These are phyloP conservation scores for Paraphaeosphaeria minitans DNA, from an alignment of 2,329 filamentous ascomycete species.

Conservation along the genomic window DNA sequence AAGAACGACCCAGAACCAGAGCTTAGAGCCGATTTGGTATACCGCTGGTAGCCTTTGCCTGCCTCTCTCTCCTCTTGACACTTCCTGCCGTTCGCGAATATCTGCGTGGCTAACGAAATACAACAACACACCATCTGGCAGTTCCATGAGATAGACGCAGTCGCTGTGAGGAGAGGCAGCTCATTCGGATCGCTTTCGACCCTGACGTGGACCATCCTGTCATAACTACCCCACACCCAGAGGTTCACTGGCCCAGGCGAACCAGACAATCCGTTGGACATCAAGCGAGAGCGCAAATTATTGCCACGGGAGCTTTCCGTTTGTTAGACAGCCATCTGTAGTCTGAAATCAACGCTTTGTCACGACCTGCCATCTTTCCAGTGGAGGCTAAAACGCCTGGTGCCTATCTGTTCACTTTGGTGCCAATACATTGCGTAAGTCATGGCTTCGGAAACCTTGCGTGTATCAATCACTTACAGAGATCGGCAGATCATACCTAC, in stretches of 20 bases:
- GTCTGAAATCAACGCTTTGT: constrained; percentile 15
- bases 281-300: constrained; percentile 24
- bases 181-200: constrained; percentile 4
- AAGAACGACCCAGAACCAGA: constrained; percentile 20
- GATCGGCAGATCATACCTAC: constrained; percentile 9
- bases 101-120: not conserved
- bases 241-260: constrained; percentile 25
- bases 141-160: not conserved
- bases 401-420: not conserved
- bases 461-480: constrained; percentile 13
- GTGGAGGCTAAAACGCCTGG: not conserved
- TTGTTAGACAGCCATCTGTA: constrained; percentile 29
- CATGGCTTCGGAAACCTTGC: constrained; percentile 1
- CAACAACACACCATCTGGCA: not conserved
- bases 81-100: not conserved
- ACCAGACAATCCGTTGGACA: constrained; percentile 27
- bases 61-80: constrained; percentile 7
- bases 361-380: constrained; percentile 17
- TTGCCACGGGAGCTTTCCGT: constrained; percentile 29
- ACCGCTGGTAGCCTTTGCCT: constrained; percentile 19
- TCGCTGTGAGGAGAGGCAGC: constrained; percentile 5
- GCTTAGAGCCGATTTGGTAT: constrained; percentile 20
- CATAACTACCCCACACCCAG: constrained; percentile 15
- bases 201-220: constrained; percentile 27
- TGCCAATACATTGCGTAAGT: constrained; percentile 22